Evolutionary conservation across 805 yeast genomes (phyloP).

Genomic region (Ogataea thermomethanolica): DNA sequence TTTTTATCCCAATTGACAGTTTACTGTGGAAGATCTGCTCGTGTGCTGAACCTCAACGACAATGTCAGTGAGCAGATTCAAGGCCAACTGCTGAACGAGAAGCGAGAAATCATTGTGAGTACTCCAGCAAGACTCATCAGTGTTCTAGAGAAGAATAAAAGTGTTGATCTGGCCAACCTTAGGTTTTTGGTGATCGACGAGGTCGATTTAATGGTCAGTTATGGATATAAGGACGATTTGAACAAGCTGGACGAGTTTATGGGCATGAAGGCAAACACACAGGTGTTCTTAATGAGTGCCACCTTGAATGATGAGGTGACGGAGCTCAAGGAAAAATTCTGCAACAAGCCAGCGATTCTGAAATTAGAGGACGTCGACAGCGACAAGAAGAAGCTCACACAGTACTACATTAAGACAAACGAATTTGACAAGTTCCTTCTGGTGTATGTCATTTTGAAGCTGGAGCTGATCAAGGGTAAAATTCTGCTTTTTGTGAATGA

Average conservation of each 20-base stretch:
- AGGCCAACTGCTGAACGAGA: constrained; percentile 62
- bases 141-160: constrained; percentile 43
- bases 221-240: constrained; percentile 88
- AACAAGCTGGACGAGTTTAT: constrained; percentile 57
- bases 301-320: constrained; percentile 86
- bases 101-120: constrained; percentile 78
- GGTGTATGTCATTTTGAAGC: constrained; percentile 87
- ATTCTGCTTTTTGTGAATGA: constrained; percentile 87
- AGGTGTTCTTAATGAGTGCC: constrained; percentile 94
- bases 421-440: constrained; percentile 91
- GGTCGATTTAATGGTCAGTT: constrained; percentile 85
- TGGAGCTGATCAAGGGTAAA: constrained; percentile 85
- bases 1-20: constrained; percentile 66
- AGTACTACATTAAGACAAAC: constrained; percentile 79
- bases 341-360: constrained; percentile 79
- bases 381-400: constrained; percentile 60
- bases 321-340: constrained; percentile 68
- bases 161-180: constrained; percentile 51
- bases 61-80: constrained; percentile 67
- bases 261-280: constrained; percentile 72
- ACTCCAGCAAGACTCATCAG: constrained; percentile 80
- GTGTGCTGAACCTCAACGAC: constrained; percentile 60
- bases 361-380: constrained; percentile 66
- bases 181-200: constrained; percentile 86
- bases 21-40: constrained; percentile 66